Evolutionary conservation across 305 asterid genomes (phyloP), one percentile per base, ranked within the genome.

Genomic region (Fraxinus nigra): DNA sequence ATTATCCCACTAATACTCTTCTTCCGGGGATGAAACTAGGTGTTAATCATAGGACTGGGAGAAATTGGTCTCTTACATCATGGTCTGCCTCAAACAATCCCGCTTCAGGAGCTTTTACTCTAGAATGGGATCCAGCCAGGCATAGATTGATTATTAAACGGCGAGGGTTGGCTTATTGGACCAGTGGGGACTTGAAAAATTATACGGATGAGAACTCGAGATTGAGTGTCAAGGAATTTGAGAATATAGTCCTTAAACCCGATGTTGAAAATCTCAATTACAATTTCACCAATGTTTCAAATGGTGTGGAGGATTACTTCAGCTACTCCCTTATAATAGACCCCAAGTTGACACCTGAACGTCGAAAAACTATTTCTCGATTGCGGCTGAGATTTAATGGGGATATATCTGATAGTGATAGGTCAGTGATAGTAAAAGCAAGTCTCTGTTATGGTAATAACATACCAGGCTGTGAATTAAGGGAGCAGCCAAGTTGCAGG

Each of bases 11-110:
- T 16, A 65, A 82, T 54, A 75, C 87, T 11, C 54, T 85, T 38
- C 61, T 85, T 79, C 82, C 85, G 0, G 87, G 87, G 72, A 85
- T 82, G 87, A 85, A 79, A 75, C 10, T 82, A 9, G 85, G 87
- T 7, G 79, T 73, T 35, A 77, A 81, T 54, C 72, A 26, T 61
- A 85, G 26, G 75, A 85, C 79, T 28, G 83, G 85, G 14, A 40
- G 59, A 22, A 51, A 43, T 0, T 82, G 85, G 87, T 16, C n/a
- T n/a, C 79, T 85, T 16, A 3, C 30, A 18, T 81, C 85, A 18
- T 85, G 85, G 83, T 79, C 6, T 13, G 5, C 14, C 9, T 1
- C n/a, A 3, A 38, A 20, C n/a, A 24, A 40, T 56, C 85, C 85
- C 9, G 76, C 83, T 34, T 0, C 20, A 14, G 20, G 59, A 48